Evolutionary conservation across 768 basidiomycete species (phyloP), one percentile per base, ranked within the genome.

Genomic region (Mycena vitilis): DNA sequence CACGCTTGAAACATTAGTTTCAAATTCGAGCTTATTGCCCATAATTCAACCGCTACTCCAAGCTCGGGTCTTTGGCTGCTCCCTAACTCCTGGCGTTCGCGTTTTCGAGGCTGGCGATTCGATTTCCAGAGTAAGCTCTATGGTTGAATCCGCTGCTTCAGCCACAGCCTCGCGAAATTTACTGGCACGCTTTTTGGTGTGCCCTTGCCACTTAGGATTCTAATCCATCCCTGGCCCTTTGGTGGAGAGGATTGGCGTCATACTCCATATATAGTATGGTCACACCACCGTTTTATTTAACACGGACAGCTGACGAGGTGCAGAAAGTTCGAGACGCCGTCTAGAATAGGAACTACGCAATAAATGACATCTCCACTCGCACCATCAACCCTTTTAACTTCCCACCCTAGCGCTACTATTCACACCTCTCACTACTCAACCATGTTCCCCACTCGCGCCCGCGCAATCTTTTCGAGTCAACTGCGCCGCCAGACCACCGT

Each of bases 371-470:
- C 23, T n/a, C 20, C 1, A 2, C 5, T 57, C 64, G 57, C 64
- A 51, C 57, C 65, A 45, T 53, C 16, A 4, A 7, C 36, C 20
- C 1, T 40, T 52, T 23, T 30, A 30, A 30, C n/a, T n/a, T 55
- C 25, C 45, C 65, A 59, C 57, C 54, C 40, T 20, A 30, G 30
- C 30, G 30, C 30, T 30, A 30, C 30, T 30, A 30, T 5, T 30
- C 30, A 30, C 30, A 3, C 2, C 30, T 30, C 30, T 30, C 30
- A 30, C 30, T 30, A 30, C 30, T 30, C n/a, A 7, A 7, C 52
- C 4, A 66, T 66, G 65, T 49, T 66, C 65, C 59, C 65, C 37
- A 66, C 65, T 30, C 65, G 65, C 37, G 52, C n/a, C 11, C 65
- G 65, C 38, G 65, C 59, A 38, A 3, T 66, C n/a, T 40, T 55